phyloP scores from a whole-genome alignment of 176 grass and related monocot species.

The Rhynchospora tenuis region DNA sequence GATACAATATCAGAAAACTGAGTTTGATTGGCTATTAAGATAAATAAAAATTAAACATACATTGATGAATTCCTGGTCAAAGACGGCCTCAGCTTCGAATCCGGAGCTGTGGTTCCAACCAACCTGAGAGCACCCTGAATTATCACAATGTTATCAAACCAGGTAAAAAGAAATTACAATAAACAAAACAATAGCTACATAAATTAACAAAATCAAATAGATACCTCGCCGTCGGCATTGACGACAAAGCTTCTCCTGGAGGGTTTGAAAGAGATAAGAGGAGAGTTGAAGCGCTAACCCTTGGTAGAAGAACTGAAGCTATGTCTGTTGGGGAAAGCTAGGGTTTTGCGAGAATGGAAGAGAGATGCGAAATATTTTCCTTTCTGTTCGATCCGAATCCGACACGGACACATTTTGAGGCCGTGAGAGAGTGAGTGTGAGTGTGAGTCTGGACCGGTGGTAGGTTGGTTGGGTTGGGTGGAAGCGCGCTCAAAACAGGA shows the following conservation, averaged over 20 bases:
- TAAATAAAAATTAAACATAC: constrained; percentile 15
- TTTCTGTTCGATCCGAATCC: neutral
- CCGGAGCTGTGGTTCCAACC: constrained; percentile 65
- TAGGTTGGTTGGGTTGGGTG: no score
- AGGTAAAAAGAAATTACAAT: neutral
- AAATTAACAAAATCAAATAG: neutral
- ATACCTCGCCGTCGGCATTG: constrained; percentile 41
- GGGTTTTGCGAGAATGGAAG: constrained; percentile 23
- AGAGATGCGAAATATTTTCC: neutral
- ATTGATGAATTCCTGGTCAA: constrained; percentile 80
- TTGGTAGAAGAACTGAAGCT: constrained; percentile 15
- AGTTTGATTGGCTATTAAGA: neutral
- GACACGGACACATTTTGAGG: neutral
- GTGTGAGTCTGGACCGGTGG: no score
- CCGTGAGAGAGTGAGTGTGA: no score
- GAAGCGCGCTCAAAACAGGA: no score
- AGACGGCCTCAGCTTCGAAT: constrained; percentile 72
- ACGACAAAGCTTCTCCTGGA: constrained; percentile 37
- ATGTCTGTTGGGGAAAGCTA: constrained; percentile 13
- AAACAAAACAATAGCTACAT: neutral
- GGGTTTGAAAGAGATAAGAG: constrained; percentile 36
- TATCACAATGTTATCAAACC: neutral
- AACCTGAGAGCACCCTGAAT: constrained; percentile 53
- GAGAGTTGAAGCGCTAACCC: constrained; percentile 16
- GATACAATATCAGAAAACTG: neutral